A percentile compares a stretch with the other conserved stretches of the same genome.
Evolutionary conservation across 176 grass and related monocot genomes (phyloP).

Genomic region (Chloris gayana): DNA sequence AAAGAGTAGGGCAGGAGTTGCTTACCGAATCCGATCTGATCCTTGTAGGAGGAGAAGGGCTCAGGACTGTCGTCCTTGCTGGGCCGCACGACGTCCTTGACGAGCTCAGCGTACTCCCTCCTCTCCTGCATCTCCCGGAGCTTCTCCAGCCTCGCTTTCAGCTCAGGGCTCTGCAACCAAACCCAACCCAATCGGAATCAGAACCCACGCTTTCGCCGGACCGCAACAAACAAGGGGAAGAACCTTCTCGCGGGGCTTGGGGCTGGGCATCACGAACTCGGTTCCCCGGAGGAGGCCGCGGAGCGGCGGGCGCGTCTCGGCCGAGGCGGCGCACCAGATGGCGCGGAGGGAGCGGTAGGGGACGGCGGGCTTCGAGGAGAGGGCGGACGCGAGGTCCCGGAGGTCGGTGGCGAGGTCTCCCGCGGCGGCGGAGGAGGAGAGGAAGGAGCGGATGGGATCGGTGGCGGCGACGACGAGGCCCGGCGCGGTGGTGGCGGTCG

Average conservation of each 20-base stretch:
- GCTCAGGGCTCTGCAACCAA: constrained; percentile 70
- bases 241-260: constrained; percentile 86
- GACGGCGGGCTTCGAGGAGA: constrained; percentile 43
- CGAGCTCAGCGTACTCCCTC: constrained; percentile 80
- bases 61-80: constrained; percentile 61
- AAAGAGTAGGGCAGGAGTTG: constrained; percentile 1
- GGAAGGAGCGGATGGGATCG: constrained; percentile 69
- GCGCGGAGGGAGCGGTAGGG: constrained; percentile 61
- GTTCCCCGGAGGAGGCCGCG: constrained; percentile 51
- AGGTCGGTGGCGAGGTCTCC: constrained; percentile 44
- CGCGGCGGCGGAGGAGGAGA: constrained; percentile 32
- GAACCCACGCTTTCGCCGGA: neutral
- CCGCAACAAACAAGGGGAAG: neutral
- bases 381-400: constrained; percentile 44
- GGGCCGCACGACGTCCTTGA: constrained; percentile 63
- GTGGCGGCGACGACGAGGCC: constrained; percentile 60
- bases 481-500: constrained; percentile 22
- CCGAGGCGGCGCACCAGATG: constrained; percentile 66
- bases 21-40: constrained; percentile 96
- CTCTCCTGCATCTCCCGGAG: constrained; percentile 79
- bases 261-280: constrained; percentile 63
- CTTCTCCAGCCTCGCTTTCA: constrained; percentile 84
- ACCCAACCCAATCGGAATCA: neutral
- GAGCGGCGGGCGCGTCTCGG: constrained; percentile 60
- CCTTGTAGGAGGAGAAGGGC: constrained; percentile 93